Evolutionary conservation across 352 stramenopile species (phyloP), one percentile per base, ranked within the genome.

Genomic region (Phytopythium mirpurense): DNA sequence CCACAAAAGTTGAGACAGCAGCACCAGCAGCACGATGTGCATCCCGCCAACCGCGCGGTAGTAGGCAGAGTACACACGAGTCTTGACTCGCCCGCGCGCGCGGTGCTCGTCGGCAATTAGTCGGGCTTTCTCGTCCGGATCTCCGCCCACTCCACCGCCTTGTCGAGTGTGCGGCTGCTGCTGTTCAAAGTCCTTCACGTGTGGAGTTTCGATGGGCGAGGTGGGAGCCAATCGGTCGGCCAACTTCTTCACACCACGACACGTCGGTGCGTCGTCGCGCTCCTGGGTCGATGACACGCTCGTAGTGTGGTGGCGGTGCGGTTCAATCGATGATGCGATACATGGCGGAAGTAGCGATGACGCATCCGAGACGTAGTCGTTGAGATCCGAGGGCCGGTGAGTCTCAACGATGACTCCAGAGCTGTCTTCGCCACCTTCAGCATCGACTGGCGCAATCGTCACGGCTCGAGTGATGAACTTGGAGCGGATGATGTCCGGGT

Each of bases 1-100:
- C 57, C 83, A 93, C 10, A 77, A 24, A 5, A 70, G 54, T 51
- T 93, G 96, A 4, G 78, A 73, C 31, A 76, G 43, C 19, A 85
- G 40, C 15, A 85, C 56, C 12, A 72, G 14, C 31, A 58, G 32
- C 2, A 74, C 44, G 14, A 81, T 57, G 1, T 56, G 53, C 19
- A 81, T 66, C 0, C 74, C 65, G 16, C 74, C 74, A 36, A 78
- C 57, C 1, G 74, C 71, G 15, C 55, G 53, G 27, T 79, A 78
- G 42, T 78, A 78, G 4, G 66, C 66, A 15, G 47, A 64, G 44
- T 72, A 79, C 12, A 79, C 67, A 16, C 68, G 57, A 9, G 51
- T 64, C 23, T 57, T 47, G 4, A 79, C 69, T 15, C 63, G 57
- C 2, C 69, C 69, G 1, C 67, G 50, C 3, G 53, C 47, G 24